Conservation (phyloP, 1,284 basidiomycete genomes). For the Polyporus tsugae region DNA sequence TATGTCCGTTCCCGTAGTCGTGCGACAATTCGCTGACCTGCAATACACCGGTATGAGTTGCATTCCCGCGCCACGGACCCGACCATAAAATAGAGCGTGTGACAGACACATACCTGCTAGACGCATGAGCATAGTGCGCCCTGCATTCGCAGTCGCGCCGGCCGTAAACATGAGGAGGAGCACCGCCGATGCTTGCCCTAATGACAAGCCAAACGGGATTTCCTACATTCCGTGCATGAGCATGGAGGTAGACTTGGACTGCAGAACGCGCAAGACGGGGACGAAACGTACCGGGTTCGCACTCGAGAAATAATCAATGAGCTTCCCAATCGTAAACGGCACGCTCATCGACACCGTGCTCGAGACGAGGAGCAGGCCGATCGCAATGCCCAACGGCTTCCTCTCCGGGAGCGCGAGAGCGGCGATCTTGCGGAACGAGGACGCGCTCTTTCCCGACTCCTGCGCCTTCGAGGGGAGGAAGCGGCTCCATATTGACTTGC, state of each 20-base stretch:
- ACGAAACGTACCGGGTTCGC: slow-evolving; percentile 64
- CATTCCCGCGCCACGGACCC: neutral
- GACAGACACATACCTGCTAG: slow-evolving; percentile 63
- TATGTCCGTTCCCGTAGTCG: slow-evolving; percentile 88
- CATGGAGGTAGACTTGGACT: neutral
- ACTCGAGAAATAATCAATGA: slow-evolving; percentile 92
- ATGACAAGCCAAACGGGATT: slow-evolving; percentile 80
- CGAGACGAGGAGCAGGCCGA: slow-evolving; percentile 73
- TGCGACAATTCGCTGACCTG: slow-evolving; percentile 92
- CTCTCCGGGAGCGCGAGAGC: slow-evolving; percentile 83
- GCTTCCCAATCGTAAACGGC: slow-evolving; percentile 88
- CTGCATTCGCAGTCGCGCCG: slow-evolving; percentile 90
- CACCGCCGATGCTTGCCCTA: slow-evolving; percentile 82
- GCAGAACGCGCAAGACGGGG: slow-evolving; percentile 28
- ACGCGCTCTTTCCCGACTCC: slow-evolving; percentile 49
- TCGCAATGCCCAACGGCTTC: slow-evolving; percentile 75
- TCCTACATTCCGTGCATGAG: slow-evolving; percentile 50
- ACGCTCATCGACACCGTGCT: slow-evolving; percentile 90
- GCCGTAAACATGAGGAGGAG: slow-evolving; percentile 86
- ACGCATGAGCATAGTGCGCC: slow-evolving; percentile 89
- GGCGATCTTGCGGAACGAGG: slow-evolving; percentile 79
- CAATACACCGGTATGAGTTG: neutral
- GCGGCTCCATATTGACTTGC: slow-evolving; percentile 48
- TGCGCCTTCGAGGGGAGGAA: slow-evolving; percentile 47
- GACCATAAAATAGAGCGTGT: neutral